A percentile compares a stretch with the other conserved stretches of the same genome.
Conservation (phyloP, 2,329 filamentous ascomycete genomes). For the Colletotrichum musicola region DNA sequence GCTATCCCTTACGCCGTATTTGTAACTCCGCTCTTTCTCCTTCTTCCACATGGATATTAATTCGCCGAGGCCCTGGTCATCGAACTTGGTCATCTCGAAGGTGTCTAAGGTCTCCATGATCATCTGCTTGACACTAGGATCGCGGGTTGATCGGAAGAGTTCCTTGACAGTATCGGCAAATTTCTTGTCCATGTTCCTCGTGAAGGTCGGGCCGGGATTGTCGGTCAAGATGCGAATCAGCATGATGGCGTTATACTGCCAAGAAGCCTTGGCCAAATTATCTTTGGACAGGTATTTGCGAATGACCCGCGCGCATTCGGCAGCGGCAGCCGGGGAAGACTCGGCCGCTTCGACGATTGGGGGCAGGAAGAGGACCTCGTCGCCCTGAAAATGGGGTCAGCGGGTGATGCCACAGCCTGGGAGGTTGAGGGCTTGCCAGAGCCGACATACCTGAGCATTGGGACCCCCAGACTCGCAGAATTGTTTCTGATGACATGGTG, state of each 20-base stretch:
- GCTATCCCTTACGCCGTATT: constrained; percentile 59
- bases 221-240: constrained; percentile 90
- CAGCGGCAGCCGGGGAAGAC: constrained; percentile 87
- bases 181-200: constrained; percentile 87
- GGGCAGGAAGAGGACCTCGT: constrained; percentile 93
- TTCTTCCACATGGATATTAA: constrained; percentile 90
- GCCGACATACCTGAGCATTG: constrained; percentile 60
- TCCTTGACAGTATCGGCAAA: constrained; percentile 84
- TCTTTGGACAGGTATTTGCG: constrained; percentile 85
- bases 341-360: constrained; percentile 95
- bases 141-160: constrained; percentile 76
- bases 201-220: constrained; percentile 92
- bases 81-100: constrained; percentile 77
- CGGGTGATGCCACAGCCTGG: neutral
- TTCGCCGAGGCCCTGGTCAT: constrained; percentile 79
- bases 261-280: constrained; percentile 72
- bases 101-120: constrained; percentile 87
- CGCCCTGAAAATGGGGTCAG: constrained; percentile 66
- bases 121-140: constrained; percentile 85
- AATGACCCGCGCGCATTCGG: constrained; percentile 83
- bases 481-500: constrained; percentile 67
- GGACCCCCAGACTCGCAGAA: constrained; percentile 82
- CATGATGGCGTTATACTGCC: constrained; percentile 98
- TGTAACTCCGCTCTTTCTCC: constrained; percentile 78
- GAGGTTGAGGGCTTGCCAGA: neutral